Evolutionary conservation across 805 yeast species (phyloP).

Genomic region (Candida nanaspora): DNA sequence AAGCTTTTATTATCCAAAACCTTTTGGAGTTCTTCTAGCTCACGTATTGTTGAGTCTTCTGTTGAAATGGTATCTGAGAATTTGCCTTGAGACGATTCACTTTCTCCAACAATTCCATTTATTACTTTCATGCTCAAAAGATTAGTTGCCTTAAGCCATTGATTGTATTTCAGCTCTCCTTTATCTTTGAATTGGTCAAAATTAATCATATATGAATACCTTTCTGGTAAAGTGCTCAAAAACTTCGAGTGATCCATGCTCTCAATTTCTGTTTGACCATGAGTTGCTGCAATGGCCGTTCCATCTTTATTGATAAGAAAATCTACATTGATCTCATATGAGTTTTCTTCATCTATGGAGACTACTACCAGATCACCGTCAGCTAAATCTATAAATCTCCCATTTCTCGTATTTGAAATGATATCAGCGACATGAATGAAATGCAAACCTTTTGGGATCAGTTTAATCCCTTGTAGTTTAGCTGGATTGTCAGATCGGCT

Average conservation of each 20-base stretch:
- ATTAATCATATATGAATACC: slow-evolving; percentile 15
- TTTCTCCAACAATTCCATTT: slow-evolving; percentile 2
- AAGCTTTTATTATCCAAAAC: slow-evolving; percentile 1
- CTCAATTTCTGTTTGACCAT: background rate
- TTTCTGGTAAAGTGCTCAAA: background rate
- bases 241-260: background rate
- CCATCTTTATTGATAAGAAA: slow-evolving; percentile 5
- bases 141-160: slow-evolving; percentile 1
- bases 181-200: slow-evolving; percentile 12
- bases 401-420: slow-evolving; percentile 30
- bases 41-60: background rate
- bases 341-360: slow-evolving; percentile 22
- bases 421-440: slow-evolving; percentile 43
- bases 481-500: background rate
- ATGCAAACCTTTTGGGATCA: slow-evolving; percentile 45
- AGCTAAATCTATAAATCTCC: slow-evolving; percentile 28
- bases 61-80: background rate
- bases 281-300: slow-evolving; percentile 1
- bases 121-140: background rate
- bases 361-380: slow-evolving; percentile 21
- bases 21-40: background rate
- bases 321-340: slow-evolving; percentile 6
- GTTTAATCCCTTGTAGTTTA: slow-evolving; percentile 37
- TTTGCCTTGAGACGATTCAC: no score
- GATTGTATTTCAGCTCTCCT: background rate